Percentiles rank a stretch among this genome's conserved stretches.
Evolutionary conservation across 371 early-diverging fungal species (phyloP).

Genomic region (Apophysomyces ossiformis): DNA sequence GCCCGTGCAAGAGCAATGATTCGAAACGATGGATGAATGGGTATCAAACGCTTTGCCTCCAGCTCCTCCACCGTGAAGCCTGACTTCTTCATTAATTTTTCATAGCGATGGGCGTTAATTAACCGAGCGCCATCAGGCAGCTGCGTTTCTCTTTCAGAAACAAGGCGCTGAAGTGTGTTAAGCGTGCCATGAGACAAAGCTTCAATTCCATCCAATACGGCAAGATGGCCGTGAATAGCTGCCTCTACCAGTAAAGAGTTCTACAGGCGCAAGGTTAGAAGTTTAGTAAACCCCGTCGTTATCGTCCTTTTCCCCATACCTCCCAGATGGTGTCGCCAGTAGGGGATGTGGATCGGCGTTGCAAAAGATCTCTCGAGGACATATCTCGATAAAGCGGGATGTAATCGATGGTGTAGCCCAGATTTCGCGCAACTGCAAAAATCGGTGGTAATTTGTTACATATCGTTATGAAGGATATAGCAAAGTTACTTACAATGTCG

Average conservation of each 20-base stretch:
- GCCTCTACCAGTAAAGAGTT: constrained; percentile 78
- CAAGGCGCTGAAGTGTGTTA: constrained; percentile 70
- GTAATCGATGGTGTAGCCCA: constrained; percentile 74
- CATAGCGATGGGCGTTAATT: constrained; percentile 60
- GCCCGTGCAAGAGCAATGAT: constrained; percentile 77
- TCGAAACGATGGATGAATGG: constrained; percentile 79
- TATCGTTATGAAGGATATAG: too few relatives aligned
- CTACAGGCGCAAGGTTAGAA: background rate
- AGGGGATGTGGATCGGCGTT: constrained; percentile 74
- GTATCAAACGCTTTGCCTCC: constrained; percentile 54
- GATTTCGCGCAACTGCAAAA: constrained; percentile 57
- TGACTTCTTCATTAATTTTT: constrained; percentile 54
- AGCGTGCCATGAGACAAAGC: constrained; percentile 75
- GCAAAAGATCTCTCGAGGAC: constrained; percentile 86
- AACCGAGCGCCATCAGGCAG: constrained; percentile 78
- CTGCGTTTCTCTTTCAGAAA: constrained; percentile 73
- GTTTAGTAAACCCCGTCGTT: background rate
- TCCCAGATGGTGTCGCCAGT: constrained; percentile 81
- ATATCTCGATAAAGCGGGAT: constrained; percentile 84
- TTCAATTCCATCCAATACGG: constrained; percentile 80
- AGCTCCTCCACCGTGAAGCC: constrained; percentile 55
- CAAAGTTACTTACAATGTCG: constrained; percentile 53
- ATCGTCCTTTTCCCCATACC: constrained; percentile 9
- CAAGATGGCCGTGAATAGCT: constrained; percentile 74
- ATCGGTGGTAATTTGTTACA: background rate